Evolutionary conservation across 2,329 filamentous ascomycete species (phyloP).

Genomic region (Macroventuria anomochaeta): DNA sequence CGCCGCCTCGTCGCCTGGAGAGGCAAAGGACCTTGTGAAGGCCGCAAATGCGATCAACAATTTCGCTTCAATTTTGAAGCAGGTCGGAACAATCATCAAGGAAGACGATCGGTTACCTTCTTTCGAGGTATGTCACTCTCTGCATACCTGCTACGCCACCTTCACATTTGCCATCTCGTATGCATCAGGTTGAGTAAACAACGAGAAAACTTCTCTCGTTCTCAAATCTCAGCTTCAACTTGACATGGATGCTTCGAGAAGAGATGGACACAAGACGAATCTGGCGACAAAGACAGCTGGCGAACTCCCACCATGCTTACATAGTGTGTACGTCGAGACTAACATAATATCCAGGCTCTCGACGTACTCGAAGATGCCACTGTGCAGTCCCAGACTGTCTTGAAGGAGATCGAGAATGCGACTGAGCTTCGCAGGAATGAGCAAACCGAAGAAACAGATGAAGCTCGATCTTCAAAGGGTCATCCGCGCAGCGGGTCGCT

Average conservation of each 20-base stretch:
- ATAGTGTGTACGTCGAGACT: background rate
- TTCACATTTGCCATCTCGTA: background rate
- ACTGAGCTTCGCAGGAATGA: conserved; percentile 19
- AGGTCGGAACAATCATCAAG: conserved; percentile 47
- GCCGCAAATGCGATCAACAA: conserved; percentile 46
- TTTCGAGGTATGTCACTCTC: conserved; percentile 34
- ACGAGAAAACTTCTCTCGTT: background rate
- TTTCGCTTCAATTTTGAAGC: conserved; percentile 47
- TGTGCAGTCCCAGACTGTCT: conserved; percentile 37
- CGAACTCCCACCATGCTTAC: too few relatives aligned
- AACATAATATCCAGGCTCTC: conserved; percentile 30
- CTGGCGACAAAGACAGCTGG: background rate
- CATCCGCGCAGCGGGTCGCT: background rate
- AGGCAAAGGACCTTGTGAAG: conserved; percentile 35
- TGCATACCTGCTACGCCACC: background rate
- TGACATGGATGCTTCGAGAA: background rate
- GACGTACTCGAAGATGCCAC: conserved; percentile 45
- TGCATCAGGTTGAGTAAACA: background rate
- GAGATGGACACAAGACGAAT: background rate
- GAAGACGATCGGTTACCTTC: conserved; percentile 49
- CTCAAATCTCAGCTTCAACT: background rate
- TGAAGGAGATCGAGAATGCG: conserved; percentile 38
- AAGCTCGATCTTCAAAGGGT: background rate
- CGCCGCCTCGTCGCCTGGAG: conserved; percentile 31
- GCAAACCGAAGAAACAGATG: conserved; percentile 8